These are phyloP conservation scores for Hypholoma fasciculare DNA, from an alignment of 768 basidiomycete species.

Conservation along the genomic window DNA sequence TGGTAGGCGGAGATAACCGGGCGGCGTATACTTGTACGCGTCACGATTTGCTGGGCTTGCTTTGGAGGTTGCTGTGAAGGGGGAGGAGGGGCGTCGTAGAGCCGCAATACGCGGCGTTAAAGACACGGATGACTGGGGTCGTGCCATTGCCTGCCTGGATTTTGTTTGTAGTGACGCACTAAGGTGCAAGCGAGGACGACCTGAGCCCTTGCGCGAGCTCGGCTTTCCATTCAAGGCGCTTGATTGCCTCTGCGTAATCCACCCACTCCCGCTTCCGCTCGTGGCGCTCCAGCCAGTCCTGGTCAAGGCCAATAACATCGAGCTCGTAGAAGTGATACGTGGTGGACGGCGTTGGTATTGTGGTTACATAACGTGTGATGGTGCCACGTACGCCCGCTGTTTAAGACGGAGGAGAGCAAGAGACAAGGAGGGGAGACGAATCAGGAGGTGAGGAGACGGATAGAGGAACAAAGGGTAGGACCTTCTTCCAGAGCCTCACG, in stretches of 20 bases:
- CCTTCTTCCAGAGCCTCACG: conserved; percentile 96
- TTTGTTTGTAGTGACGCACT: not conserved
- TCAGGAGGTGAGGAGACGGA: conserved; percentile 74
- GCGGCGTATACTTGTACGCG: conserved; percentile 17
- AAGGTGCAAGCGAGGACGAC: conserved; percentile 48
- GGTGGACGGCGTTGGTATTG: conserved; percentile 74
- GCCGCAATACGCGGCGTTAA: not conserved
- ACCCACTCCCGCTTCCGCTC: conserved; percentile 88
- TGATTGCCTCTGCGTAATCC: conserved; percentile 78
- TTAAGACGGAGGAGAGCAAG: conserved; percentile 26
- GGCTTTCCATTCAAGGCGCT: conserved; percentile 79
- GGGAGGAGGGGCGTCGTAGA: conserved; percentile 2
- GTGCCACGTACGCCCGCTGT: conserved; percentile 87
- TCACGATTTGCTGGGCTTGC: conserved; percentile 2
- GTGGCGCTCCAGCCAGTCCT: conserved; percentile 78
- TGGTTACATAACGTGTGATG: conserved; percentile 83
- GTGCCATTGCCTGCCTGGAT: not conserved
- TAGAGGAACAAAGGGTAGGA: conserved; percentile 82
- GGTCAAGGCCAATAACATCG: conserved; percentile 74
- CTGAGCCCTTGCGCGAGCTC: conserved; percentile 78
- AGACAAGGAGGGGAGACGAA: conserved; percentile 39
- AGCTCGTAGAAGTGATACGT: conserved; percentile 92
- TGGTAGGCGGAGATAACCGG: conserved; percentile 15
- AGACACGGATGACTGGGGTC: not conserved
- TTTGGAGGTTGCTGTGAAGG: not conserved